Percentiles rank a stretch among this genome's conserved stretches.
These are phyloP conservation scores for Rhexocercosporidium sp. DNA, from an alignment of 2,329 filamentous ascomycete genomes.

Conservation along the genomic window DNA sequence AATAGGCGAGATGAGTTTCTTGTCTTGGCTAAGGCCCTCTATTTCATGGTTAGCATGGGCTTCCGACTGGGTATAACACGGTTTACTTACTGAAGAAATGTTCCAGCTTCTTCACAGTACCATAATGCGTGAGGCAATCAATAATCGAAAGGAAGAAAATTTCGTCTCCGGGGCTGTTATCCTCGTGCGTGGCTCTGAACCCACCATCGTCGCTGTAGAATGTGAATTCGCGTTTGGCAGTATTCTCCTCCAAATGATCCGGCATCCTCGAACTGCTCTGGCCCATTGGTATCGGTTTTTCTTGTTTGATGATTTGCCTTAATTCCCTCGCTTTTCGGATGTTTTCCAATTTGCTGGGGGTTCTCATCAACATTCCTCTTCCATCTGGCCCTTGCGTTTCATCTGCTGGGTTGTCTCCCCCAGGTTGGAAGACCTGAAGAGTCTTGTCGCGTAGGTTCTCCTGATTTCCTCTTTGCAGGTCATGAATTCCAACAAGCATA, in stretches of 20 bases:
- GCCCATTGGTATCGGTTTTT: conserved; percentile 92
- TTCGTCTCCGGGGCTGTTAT: conserved; percentile 82
- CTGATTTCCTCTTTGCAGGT: conserved; percentile 87
- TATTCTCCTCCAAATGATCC: conserved; percentile 79
- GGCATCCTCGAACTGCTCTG: conserved; percentile 86
- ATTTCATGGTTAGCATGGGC: conserved; percentile 30
- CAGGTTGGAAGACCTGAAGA: conserved; percentile 90
- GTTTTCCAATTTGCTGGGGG: conserved; percentile 91
- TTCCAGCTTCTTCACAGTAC: conserved; percentile 91
- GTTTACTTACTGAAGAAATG: conserved; percentile 76
- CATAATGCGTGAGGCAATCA: conserved; percentile 96
- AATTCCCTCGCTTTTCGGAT: conserved; percentile 89
- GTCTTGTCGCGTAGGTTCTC: conserved; percentile 92
- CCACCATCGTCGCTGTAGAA: conserved; percentile 96
- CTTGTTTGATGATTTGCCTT: conserved; percentile 88
- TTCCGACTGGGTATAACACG: neutral
- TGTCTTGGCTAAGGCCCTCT: conserved; percentile 81
- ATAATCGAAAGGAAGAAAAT: conserved; percentile 99
- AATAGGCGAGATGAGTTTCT: conserved; percentile 88
- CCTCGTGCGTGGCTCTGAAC: conserved; percentile 89
- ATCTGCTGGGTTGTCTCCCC: conserved; percentile 66
- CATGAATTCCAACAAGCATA: conserved; percentile 91
- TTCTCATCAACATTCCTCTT: conserved; percentile 74
- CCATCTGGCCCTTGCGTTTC: conserved; percentile 48
- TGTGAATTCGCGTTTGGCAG: conserved; percentile 72